These are phyloP conservation scores for Monilinia fructicola DNA, from an alignment of 2,329 filamentous ascomycete genomes.

Conservation along the genomic window DNA sequence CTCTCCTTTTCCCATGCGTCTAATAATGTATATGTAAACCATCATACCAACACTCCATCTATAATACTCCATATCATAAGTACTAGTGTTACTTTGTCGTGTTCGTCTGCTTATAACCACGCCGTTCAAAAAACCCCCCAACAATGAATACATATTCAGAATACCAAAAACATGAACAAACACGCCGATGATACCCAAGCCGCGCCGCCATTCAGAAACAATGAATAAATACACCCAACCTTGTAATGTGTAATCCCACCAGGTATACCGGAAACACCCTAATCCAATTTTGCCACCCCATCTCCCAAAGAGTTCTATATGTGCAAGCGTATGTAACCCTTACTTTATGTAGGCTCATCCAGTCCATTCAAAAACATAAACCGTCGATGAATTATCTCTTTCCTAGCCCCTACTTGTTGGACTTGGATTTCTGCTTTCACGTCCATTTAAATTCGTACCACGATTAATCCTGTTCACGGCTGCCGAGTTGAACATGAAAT, in stretches of 20 bases:
- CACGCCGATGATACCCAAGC: neutral
- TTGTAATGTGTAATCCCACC: neutral
- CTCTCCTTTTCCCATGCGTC: neutral
- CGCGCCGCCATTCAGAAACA: neutral
- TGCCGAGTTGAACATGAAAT: conserved; percentile 38
- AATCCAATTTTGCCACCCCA: conserved; percentile 7
- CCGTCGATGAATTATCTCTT: neutral
- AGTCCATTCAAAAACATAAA: neutral
- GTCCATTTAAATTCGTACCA: neutral
- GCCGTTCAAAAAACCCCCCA: neutral
- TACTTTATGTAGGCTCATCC: neutral
- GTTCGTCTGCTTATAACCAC: neutral
- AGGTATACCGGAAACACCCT: conserved; percentile 11
- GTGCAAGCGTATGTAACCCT: conserved; percentile 1
- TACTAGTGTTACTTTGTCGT: neutral
- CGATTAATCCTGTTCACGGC: conserved; percentile 16
- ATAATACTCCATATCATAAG: neutral
- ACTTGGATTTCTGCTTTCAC: neutral
- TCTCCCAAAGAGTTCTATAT: conserved; percentile 3
- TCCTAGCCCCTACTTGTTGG: neutral
- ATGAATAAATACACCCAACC: conserved; percentile 10
- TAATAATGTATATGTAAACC: neutral
- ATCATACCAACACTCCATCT: neutral
- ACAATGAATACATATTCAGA: neutral
- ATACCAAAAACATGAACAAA: neutral